Base-by-base conservation (phyloP, 2,329 filamentous ascomycete species). In the Sarocladium brachiariae region DNA sequence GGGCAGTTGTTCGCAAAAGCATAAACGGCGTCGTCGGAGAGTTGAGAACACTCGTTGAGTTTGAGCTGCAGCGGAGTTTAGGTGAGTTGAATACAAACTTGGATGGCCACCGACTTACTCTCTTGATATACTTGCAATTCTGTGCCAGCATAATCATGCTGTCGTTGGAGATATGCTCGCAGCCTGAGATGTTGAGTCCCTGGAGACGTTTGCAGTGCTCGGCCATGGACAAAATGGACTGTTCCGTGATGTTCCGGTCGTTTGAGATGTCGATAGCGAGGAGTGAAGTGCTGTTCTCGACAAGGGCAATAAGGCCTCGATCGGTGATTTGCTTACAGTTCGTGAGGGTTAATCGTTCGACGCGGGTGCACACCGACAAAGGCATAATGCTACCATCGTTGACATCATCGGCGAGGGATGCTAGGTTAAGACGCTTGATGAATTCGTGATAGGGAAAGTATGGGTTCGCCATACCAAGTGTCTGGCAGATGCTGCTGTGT, bases 311-410 rank as follows among this genome's bases (percentile, higher is more conserved):
- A 33, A 99, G 75, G 39, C 91, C 92, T 35, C 80, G 75, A 64
- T 99, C 93, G 49, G 90, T 93, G 57, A 99, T 72, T 56, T 85
- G 82, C 31, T 78, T 81, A 74, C 93, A 99, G 68, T 89, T 90
- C 30, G 93, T 96, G 63, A 99, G 71, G 2, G 93, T 99, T 59
- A 99, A 72, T 24, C 93, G 84, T 72, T 99, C 93, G 54, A 99
- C 84, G 45, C 91, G 83, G 62, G 90, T 93, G 78, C 93, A 99
- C 35, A 84, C 80, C 23, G 82, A 77, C 59, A 99, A 81, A 8
- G 92, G 86, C 56, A 83, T 71, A 51, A 99, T 81, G 49, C 89
- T 96, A 48, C 93, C 92, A 65, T 99, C 92, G 71, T 84, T 96
- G 68, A 97, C 75, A 39, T 71, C 78, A 21, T 80, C 77, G 30